Percentiles rank a stretch among this genome's conserved stretches.
Conservation (phyloP, 2,329 filamentous ascomycete species). For the Neophaeococcomyces aloes region DNA sequence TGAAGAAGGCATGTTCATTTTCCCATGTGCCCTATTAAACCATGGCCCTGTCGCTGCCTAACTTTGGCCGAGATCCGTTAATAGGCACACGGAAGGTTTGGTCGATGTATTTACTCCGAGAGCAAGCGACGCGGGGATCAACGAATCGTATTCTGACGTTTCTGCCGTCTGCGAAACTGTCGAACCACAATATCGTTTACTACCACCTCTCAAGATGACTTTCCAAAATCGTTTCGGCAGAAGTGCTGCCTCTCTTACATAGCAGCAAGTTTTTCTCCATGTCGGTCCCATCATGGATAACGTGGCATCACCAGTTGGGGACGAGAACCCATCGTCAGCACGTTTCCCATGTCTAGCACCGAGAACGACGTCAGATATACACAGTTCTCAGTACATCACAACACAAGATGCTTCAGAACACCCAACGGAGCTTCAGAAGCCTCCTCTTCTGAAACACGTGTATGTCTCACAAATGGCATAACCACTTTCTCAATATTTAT, state of each 20-base stretch:
- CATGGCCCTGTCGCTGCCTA: no score
- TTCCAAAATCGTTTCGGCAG: background rate
- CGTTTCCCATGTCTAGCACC: constrained; percentile 8
- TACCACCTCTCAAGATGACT: background rate
- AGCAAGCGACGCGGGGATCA: constrained; percentile 5
- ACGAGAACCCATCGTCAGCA: background rate
- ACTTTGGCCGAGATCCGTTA: no score
- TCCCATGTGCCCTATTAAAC: no score
- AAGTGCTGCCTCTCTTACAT: background rate
- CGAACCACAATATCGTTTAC: constrained; percentile 6
- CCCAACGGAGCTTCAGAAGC: constrained; percentile 11
- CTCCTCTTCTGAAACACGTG: constrained; percentile 37
- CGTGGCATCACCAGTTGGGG: constrained; percentile 19
- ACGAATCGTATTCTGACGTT: constrained; percentile 1
- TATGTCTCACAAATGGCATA: constrained; percentile 24
- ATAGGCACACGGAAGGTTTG: no score
- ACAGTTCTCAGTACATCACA: background rate
- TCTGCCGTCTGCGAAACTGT: no score
- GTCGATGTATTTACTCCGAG: no score
- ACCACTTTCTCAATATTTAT: constrained; percentile 3
- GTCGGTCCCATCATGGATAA: constrained; percentile 21
- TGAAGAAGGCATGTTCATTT: no score
- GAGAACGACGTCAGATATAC: background rate
- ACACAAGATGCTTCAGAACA: constrained; percentile 5
- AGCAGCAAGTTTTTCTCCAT: constrained; percentile 10